phyloP scores from a whole-genome alignment of 2,329 filamentous ascomycete genomes.

The Colletotrichum costaricense region DNA sequence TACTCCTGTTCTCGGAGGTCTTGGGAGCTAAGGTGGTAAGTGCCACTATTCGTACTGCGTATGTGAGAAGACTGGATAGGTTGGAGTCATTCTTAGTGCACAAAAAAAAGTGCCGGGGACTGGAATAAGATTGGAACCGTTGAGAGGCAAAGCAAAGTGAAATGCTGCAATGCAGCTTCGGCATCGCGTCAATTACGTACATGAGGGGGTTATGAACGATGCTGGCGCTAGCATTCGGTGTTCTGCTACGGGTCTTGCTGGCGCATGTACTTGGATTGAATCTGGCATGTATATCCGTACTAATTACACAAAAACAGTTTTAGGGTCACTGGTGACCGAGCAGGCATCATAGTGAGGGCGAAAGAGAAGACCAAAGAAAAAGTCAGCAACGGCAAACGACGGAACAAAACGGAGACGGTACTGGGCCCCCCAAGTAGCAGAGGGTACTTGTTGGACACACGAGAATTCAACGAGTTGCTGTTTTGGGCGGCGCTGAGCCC shows the following conservation, averaged over 20 bases:
- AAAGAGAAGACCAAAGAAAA: neutral
- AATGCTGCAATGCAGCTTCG: constrained; percentile 2
- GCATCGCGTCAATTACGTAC: constrained; percentile 14
- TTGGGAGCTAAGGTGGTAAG: neutral
- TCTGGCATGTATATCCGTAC: neutral
- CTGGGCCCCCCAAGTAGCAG: constrained; percentile 4
- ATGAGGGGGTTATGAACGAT: constrained; percentile 4
- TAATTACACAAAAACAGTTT: neutral
- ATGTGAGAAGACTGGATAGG: too few relatives aligned
- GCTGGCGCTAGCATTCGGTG: neutral
- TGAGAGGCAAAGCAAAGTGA: neutral
- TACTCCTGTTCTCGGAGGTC: neutral
- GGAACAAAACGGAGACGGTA: constrained; percentile 20
- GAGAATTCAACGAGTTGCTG: constrained; percentile 23
- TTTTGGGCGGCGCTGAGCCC: constrained; percentile 22
- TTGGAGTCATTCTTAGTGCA: neutral
- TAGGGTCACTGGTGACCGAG: too few relatives aligned
- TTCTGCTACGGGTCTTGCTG: neutral
- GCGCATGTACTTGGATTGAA: neutral
- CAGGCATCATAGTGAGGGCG: neutral
- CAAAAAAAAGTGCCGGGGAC: neutral
- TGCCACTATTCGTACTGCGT: neutral
- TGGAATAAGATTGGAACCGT: constrained; percentile 10
- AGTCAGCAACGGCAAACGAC: constrained; percentile 19
- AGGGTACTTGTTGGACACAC: constrained; percentile 15